Base-by-base conservation (phyloP, 2,329 filamentous ascomycete species). In the Daldinia sp. region DNA sequence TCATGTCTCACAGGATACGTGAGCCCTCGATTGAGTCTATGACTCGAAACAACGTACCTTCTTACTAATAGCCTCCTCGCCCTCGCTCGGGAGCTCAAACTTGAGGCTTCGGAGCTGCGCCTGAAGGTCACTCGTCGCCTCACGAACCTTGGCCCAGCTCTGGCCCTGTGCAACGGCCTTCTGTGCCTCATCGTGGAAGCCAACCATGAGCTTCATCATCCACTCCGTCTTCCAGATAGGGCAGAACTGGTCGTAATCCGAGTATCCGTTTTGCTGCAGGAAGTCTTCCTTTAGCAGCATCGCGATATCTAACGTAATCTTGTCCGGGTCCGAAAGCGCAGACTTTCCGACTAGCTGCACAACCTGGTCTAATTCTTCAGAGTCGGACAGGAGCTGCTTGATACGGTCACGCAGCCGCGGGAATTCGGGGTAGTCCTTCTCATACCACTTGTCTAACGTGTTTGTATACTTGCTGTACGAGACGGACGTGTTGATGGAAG, bases 141-240 rank as follows among this genome's bases (percentile, higher is more conserved):
- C 95, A 70, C 94, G 89, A 57, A 99, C 90, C 86, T 96, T 97
- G 76, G 84, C 82, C 95, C 95, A 99, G 79, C 83, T 90, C 80
- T 94, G 91, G 64, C 95, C 95, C 78, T 97, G 93, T 4, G 91
- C 85, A 75, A 99, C 87, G 5, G 93, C 93, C 87, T 97, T 98
- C 78, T 98, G 94, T 21, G 93, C 90, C 83, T 99, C 95, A 74
- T 99, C 96, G 77, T 97, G 93, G 87, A 94, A 99, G 61, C 90
- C 92, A 84, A 99, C 92, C 89, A 99, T 98, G 68, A 93, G 90
- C 87, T 96, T 97, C 95, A 99, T 99, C 95, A 99, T 98, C 90
- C 95, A 99, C 78, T 96, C 91, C 0, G 95, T 99, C 90, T 99
- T 99, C 95, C 95, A 99, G 75, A 99, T 87, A 50, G 95, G 95